Conservation (phyloP, 2,329 filamentous ascomycete genomes). For the Penicillium sp. region DNA sequence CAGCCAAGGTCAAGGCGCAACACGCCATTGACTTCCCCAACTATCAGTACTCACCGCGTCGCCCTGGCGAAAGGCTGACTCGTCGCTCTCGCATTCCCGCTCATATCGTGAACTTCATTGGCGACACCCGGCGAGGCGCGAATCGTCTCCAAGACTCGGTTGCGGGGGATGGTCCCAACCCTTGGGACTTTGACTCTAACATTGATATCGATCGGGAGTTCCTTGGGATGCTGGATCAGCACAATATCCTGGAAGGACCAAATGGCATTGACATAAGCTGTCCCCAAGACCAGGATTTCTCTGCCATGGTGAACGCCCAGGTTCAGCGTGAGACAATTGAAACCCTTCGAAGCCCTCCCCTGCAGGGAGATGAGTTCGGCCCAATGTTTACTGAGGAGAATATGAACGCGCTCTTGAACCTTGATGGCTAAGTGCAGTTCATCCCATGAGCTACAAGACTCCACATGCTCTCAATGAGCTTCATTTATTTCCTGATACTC, state of each 20-base stretch:
- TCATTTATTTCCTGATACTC: no score
- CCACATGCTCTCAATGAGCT: no score
- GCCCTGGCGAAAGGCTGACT: background rate
- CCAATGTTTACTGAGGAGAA: no score
- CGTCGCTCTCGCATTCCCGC: background rate
- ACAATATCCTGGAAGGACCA: background rate
- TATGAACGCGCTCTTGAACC: no score
- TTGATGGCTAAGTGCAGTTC: no score
- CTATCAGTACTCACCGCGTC: slow-evolving; percentile 49
- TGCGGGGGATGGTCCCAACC: background rate
- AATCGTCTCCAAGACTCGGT: background rate
- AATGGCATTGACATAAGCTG: background rate
- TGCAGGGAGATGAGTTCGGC: no score
- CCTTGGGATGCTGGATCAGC: background rate
- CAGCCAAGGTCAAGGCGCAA: slow-evolving; percentile 41
- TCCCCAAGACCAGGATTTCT: no score
- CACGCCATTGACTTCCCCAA: slow-evolving; percentile 43
- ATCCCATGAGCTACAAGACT: no score
- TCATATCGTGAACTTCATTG: background rate
- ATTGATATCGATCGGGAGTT: background rate
- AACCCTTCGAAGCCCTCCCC: no score
- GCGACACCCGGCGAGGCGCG: background rate
- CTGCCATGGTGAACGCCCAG: no score
- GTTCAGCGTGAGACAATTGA: no score
- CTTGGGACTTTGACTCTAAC: background rate